Evolutionary conservation across 2,329 filamentous ascomycete genomes (phyloP).

Genomic region (Aspergillus thermomutatus): DNA sequence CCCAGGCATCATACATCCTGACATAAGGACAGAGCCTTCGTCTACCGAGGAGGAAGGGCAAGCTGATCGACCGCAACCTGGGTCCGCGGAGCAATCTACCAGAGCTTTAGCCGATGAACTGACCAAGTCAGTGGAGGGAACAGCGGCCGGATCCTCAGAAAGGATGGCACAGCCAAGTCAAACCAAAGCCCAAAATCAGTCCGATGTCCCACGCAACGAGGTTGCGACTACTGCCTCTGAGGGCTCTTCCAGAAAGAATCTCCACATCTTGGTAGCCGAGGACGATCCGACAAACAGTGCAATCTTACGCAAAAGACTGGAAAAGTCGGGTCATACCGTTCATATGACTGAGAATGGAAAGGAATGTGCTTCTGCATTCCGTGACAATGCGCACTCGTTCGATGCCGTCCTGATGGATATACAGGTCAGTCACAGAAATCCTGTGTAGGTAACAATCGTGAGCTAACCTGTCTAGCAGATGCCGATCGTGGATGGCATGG

Average conservation of each 20-base stretch:
- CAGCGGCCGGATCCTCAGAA: background rate
- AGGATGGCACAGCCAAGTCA: background rate
- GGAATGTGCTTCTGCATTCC: constrained; percentile 71
- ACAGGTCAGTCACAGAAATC: constrained; percentile 61
- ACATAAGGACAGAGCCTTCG: background rate
- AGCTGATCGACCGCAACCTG: background rate
- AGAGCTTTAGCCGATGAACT: background rate
- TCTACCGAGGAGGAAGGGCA: background rate
- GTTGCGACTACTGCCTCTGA: background rate
- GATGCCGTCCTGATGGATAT: constrained; percentile 90
- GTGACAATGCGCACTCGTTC: constrained; percentile 60
- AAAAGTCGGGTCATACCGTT: constrained; percentile 71
- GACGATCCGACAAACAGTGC: constrained; percentile 86
- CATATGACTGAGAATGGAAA: constrained; percentile 76
- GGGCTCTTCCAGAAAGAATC: constrained; percentile 1
- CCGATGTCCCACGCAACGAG: background rate
- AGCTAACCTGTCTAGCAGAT: constrained; percentile 55
- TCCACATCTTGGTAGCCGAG: constrained; percentile 70
- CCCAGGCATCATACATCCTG: too few species aligned
- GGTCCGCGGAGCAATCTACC: background rate
- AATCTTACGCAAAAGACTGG: constrained; percentile 74
- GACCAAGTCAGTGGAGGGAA: background rate
- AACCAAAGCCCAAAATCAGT: background rate
- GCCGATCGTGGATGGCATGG: constrained; percentile 84
- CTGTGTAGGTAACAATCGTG: background rate